Conservation (phyloP, 352 stramenopile species). For the Blastocystis sp. region DNA sequence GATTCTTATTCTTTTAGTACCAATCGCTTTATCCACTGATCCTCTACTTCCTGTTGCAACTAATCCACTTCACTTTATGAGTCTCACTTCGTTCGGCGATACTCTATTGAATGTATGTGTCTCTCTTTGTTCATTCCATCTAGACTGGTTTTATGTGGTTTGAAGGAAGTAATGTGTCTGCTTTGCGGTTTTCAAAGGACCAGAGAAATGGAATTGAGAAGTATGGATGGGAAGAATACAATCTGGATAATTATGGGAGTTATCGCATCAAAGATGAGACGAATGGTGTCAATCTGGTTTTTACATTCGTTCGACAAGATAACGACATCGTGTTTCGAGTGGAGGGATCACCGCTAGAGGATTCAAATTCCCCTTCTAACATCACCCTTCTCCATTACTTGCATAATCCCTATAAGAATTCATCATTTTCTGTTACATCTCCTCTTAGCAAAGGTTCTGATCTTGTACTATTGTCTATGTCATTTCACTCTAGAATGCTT, state of each 20-base stretch:
- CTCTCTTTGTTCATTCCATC: background rate
- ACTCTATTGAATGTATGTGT: background rate
- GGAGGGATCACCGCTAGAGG: background rate
- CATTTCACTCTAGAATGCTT: background rate
- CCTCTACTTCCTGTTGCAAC: background rate
- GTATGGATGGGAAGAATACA: conserved; percentile 8
- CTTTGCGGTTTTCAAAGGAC: conserved; percentile 33
- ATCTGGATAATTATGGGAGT: conserved; percentile 18
- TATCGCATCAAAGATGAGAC: conserved; percentile 17
- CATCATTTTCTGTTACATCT: background rate
- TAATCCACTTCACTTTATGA: conserved; percentile 2
- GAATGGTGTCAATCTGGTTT: background rate
- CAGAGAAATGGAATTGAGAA: background rate
- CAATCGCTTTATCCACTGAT: background rate
- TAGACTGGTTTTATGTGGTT: conserved; percentile 55
- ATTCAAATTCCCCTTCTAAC: background rate
- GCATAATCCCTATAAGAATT: background rate
- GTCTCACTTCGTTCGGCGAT: background rate
- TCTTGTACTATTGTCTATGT: background rate
- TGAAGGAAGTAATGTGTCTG: background rate
- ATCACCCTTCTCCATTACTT: background rate
- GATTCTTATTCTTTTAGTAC: background rate
- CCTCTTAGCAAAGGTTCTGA: background rate
- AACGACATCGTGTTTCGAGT: conserved; percentile 15
- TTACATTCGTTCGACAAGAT: background rate